Base-by-base conservation (phyloP, 2,329 filamentous ascomycete genomes). In the Neocucurbitaria cava region DNA sequence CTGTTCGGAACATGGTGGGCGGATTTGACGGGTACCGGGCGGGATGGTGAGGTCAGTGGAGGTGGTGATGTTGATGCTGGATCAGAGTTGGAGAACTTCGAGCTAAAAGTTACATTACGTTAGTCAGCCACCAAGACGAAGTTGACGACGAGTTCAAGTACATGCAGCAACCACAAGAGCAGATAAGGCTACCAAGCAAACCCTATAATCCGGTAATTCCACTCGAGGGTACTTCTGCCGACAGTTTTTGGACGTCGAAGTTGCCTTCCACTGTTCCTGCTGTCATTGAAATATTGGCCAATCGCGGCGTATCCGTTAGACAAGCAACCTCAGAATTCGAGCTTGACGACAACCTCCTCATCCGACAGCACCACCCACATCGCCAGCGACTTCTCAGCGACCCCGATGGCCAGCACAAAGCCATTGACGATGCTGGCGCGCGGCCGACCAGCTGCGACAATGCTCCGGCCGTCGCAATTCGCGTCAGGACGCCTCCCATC, bases 1-100 rank as follows among this genome's bases (percentile, higher is more conserved):
- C 88, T 79, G 90, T 87, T 82, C 94, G 91, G 85, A 97, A 92
- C 94, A 98, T 98, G 64, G 72, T 87, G 81, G 69, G 61, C 44
- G 64, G 45, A 51, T 57, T 62, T 53, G 45, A 53, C 49, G 56
- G 45, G 46, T 48, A 60, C 59, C 45, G 56, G 52, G 63, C 54
- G 60, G 53, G 61, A 56, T 62, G 59, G 62, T 60, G 61, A 58
- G 61, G 62, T 55, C 59, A 59, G 55, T 59, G 63, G 61, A 61
- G 65, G 59, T 64, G 61, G 60, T 61, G 61, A 63, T 62, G 63
- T 54, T 52, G 50, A 62, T 66, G 61, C 56, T 69, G 52, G 58
- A 60, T 58, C 54, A 56, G 48, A 61, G 52, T 58, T 55, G 57
- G 45, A 54, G 56, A 61, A 61, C 58, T 58, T 61, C 57, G 44